Evolutionary conservation across 108 stramenopile genomes (phyloP).

Genomic region (Nitzschia palea): DNA sequence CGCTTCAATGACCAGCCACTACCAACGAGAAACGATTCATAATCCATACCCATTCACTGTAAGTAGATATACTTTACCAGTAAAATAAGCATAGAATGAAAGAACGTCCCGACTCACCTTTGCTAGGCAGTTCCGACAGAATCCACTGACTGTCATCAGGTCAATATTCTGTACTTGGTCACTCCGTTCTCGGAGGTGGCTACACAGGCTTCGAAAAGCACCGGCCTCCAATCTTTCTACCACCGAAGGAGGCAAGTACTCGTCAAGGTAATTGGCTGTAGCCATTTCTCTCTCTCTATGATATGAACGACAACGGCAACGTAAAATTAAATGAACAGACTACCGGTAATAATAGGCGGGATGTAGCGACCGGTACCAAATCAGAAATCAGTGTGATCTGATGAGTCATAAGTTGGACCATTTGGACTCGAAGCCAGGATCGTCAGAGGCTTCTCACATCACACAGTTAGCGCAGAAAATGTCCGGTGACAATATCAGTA

Average conservation of each 20-base stretch:
- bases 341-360: too few relatives aligned
- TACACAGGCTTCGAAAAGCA: conserved; percentile 70
- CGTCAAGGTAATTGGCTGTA: conserved; percentile 20
- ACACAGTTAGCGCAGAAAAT: too few relatives aligned
- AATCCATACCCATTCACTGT: background rate
- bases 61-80: background rate
- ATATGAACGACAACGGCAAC: too few relatives aligned
- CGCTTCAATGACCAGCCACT: conserved; percentile 87
- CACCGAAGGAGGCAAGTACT: conserved; percentile 29
- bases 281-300: too few relatives aligned
- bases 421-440: too few relatives aligned
- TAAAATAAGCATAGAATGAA: background rate
- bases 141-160: conserved; percentile 88
- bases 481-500: too few relatives aligned
- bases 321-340: too few relatives aligned
- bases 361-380: too few relatives aligned
- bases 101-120: conserved; percentile 58
- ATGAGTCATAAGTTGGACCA: too few relatives aligned
- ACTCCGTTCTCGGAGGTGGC: conserved; percentile 71
- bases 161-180: conserved; percentile 88
- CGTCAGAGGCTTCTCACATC: too few relatives aligned
- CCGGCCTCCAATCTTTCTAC: conserved; percentile 67
- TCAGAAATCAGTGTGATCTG: too few relatives aligned
- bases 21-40: background rate
- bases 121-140: conserved; percentile 92